These are phyloP conservation scores for Saccharomycopsis capsularis DNA, from an alignment of 805 yeast genomes.

Conservation along the genomic window DNA sequence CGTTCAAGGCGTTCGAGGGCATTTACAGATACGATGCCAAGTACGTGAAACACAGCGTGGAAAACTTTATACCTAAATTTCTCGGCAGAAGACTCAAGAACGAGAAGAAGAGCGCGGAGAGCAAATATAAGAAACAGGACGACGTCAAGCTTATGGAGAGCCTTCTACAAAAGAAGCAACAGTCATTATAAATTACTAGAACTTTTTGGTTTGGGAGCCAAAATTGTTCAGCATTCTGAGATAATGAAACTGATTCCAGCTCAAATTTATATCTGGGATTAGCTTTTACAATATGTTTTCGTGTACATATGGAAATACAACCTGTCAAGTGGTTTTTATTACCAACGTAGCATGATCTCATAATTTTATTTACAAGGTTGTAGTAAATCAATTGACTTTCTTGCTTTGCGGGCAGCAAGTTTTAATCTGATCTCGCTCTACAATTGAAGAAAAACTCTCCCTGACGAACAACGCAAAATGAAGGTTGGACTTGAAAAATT, in stretches of 20 bases:
- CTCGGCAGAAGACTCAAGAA: slow-evolving; percentile 38
- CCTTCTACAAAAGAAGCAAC: slow-evolving; percentile 30
- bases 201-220: too few relatives aligned
- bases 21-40: slow-evolving; percentile 33
- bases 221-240: too few relatives aligned
- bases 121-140: slow-evolving; percentile 24
- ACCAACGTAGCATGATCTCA: too few relatives aligned
- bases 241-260: too few relatives aligned
- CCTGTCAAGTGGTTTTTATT: too few relatives aligned
- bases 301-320: too few relatives aligned
- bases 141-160: slow-evolving; percentile 34
- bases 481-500: neutral
- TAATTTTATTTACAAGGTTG: too few relatives aligned
- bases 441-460: neutral
- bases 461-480: neutral
- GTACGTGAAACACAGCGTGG: slow-evolving; percentile 43
- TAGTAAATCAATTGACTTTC: too few relatives aligned
- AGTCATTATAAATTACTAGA: too few relatives aligned
- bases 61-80: slow-evolving; percentile 54
- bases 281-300: too few relatives aligned
- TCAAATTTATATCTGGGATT: too few relatives aligned
- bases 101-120: slow-evolving; percentile 26
- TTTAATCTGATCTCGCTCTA: neutral
- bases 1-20: slow-evolving; percentile 71
- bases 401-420: neutral